Percentiles rank a stretch among this genome's conserved stretches.
phyloP scores from a whole-genome alignment of 1,284 basidiomycete species.

The Moesziomyces parantarcticus region DNA sequence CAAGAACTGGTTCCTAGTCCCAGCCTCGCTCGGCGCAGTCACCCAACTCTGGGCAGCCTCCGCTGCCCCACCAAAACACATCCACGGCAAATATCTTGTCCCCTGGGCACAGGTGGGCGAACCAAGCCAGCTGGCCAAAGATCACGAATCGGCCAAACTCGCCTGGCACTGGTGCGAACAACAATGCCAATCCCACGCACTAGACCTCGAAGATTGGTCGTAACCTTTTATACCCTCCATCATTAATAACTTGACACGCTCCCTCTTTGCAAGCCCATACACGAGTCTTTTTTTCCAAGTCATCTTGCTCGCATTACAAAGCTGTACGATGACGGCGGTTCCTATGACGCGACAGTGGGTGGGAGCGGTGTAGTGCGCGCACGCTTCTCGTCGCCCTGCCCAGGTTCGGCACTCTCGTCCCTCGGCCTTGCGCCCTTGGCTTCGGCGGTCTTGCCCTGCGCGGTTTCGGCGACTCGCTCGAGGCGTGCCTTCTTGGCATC shows the following conservation, averaged over 20 bases:
- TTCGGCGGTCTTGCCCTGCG: constrained; percentile 2
- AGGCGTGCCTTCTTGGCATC: constrained; percentile 1
- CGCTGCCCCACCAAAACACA: constrained; percentile 14
- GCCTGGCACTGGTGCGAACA: constrained; percentile 50
- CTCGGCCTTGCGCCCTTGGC: constrained; percentile 8
- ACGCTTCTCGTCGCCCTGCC: constrained; percentile 9
- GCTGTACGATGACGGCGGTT: no score
- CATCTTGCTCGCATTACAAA: no score
- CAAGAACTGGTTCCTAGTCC: constrained; percentile 32
- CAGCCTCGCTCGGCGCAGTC: constrained; percentile 36
- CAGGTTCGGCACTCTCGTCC: constrained; percentile 8
- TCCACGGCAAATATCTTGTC: constrained; percentile 46
- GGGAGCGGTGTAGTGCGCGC: no score
- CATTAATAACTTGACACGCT: no score
- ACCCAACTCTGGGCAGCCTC: constrained; percentile 51
- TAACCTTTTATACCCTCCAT: no score
- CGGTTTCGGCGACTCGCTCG: constrained; percentile 16
- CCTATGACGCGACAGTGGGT: no score
- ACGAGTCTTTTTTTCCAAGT: no score
- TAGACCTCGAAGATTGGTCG: background rate
- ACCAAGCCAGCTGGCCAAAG: constrained; percentile 23
- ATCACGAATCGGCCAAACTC: constrained; percentile 7
- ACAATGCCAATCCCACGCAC: constrained; percentile 28
- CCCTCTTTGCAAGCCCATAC: no score
- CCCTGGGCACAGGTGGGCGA: constrained; percentile 47